Conservation (phyloP, 2,329 filamentous ascomycete species). For the Periconia macrospinosa region DNA sequence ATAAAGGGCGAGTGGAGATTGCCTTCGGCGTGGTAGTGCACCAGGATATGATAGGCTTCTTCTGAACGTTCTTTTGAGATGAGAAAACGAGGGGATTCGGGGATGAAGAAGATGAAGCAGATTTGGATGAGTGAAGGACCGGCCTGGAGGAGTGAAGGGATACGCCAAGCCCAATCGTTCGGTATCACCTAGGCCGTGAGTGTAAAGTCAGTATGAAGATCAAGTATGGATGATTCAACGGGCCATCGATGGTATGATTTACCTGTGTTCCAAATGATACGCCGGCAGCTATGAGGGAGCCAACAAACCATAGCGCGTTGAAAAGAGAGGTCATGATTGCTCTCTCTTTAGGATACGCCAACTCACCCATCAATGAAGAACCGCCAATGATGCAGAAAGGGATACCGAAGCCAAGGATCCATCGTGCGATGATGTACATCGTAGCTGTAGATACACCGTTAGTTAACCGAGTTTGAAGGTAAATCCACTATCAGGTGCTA, state of each 20-base stretch:
- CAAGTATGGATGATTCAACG: conserved; percentile 23
- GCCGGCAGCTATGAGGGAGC: conserved; percentile 58
- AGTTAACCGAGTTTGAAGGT: background rate
- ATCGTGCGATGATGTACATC: conserved; percentile 62
- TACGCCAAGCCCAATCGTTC: conserved; percentile 68
- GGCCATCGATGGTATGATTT: too few species aligned
- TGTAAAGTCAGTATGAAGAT: background rate
- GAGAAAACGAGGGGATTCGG: conserved; percentile 68
- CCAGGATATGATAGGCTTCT: conserved; percentile 62
- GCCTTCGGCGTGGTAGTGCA: conserved; percentile 66
- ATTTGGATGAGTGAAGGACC: conserved; percentile 65
- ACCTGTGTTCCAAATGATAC: conserved; percentile 62
- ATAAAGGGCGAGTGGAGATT: conserved; percentile 61
- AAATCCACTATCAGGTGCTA: too few species aligned
- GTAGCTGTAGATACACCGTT: conserved; percentile 17
- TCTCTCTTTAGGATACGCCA: conserved; percentile 68
- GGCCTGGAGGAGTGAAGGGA: conserved; percentile 65
- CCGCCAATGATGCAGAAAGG: conserved; percentile 65
- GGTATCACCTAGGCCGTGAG: conserved; percentile 43
- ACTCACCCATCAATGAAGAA: conserved; percentile 65
- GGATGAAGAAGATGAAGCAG: conserved; percentile 62
- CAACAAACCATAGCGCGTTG: conserved; percentile 68
- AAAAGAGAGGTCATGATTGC: conserved; percentile 66
- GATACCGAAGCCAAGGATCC: conserved; percentile 68
- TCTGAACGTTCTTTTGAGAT: conserved; percentile 64